Evolutionary conservation across 164 flowering plant genomes (phyloP), one percentile per base, ranked within the genome.

Genomic region (Berberis thunbergii): DNA sequence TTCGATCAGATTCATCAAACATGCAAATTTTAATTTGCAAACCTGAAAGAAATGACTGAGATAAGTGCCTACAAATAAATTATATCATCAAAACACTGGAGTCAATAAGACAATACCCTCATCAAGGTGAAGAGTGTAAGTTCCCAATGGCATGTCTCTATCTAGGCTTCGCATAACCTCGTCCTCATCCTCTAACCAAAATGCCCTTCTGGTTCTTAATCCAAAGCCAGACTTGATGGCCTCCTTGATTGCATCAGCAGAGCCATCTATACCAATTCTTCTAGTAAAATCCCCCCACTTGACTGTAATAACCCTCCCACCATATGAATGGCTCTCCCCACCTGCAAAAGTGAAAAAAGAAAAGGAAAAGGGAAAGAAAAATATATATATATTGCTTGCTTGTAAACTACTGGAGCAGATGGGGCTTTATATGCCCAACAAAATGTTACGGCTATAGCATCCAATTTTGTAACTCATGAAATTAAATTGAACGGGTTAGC

Each of bases 121-220:
- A 54, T 84, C 88, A 26, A 81, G 81, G 67, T 84, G 88, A 66
- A 84, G 84, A 59, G 74, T 61, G 59, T 84, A 81, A 41, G 72
- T 77, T 41, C 84, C 84, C 69, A 81, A 41, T 40, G 88, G 88
- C 85, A 84, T 84, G 70, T 80, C 81, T 45, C 84, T 67, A 62
- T 81, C 85, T 67, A 84, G 77, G 53, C 77, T 70, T 42, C 84
- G 75, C 43, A 81, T 77, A 55, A 80, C 70, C 53, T 77, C 77
- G 45, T 78, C 79, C 70, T 78, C 85, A 71, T 80, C 88, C 72
- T 78, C 84, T 70, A 84, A 71, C 84, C 88, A 84, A 69, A 84
- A 84, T 10, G 80, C 80, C 44, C 88, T 73, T 49, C 69, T 78
- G 52, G 85, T 78, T 70, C 88, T 69, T 50, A 81, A 64, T 59